A percentile compares a stretch with the other conserved stretches of the same genome.
phyloP scores from a whole-genome alignment of 2,329 filamentous ascomycete species.

The Diaporthe longicolla region DNA sequence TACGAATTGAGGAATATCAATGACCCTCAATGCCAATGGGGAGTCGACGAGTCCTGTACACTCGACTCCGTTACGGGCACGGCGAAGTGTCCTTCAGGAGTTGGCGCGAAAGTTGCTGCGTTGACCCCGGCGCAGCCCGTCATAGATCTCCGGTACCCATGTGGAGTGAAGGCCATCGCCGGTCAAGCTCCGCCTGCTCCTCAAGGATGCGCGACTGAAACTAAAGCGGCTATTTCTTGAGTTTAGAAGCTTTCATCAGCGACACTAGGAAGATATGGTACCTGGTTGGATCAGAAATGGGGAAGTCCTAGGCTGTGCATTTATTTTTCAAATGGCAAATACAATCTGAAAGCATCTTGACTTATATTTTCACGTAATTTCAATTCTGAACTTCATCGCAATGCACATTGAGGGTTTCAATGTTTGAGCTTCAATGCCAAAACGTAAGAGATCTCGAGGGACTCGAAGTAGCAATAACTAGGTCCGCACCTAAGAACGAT shows the following conservation, averaged over 20 bases:
- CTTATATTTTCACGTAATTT: too few relatives aligned
- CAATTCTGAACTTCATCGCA: too few relatives aligned
- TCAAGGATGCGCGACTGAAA: not conserved
- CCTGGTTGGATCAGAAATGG: not conserved
- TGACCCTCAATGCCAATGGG: conserved; percentile 64
- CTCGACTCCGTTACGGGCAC: conserved; percentile 45
- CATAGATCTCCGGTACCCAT: conserved; percentile 16
- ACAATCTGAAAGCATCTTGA: too few relatives aligned
- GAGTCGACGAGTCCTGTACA: conserved; percentile 65
- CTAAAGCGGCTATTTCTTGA: not conserved
- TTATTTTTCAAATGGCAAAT: not conserved
- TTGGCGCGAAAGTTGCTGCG: not conserved
- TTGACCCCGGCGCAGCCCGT: conserved; percentile 28
- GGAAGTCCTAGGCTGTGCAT: not conserved
- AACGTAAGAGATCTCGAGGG: too few relatives aligned
- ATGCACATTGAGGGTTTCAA: too few relatives aligned
- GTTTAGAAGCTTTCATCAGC: too few relatives aligned
- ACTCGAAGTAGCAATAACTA: too few relatives aligned
- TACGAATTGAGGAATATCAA: conserved; percentile 67
- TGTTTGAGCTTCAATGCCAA: too few relatives aligned
- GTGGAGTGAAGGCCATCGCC: not conserved
- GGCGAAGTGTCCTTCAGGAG: conserved; percentile 10
- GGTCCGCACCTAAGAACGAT: too few relatives aligned
- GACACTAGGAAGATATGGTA: not conserved
- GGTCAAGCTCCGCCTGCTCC: not conserved